Percentiles rank a stretch among this genome's conserved stretches.
These are phyloP conservation scores for Calendula officinalis DNA, from an alignment of 129 eudicot genomes.

Conservation along the genomic window DNA sequence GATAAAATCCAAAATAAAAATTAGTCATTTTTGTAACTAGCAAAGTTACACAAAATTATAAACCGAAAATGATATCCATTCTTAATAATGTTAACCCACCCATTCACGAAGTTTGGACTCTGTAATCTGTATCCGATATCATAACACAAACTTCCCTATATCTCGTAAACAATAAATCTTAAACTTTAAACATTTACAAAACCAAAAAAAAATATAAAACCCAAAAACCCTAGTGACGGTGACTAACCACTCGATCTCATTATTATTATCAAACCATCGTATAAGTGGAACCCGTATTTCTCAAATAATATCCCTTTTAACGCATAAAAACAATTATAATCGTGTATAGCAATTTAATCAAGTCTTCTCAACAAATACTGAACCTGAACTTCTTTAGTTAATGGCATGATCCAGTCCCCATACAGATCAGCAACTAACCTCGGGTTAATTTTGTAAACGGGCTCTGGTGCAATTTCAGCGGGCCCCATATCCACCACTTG, in stretches of 20 bases:
- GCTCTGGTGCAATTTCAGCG: slow-evolving; percentile 34
- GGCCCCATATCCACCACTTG: slow-evolving; percentile 43
- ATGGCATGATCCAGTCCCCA: slow-evolving; percentile 85
- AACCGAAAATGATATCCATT: no score
- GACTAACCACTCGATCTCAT: background rate
- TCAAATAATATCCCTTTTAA: background rate
- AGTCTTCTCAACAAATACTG: slow-evolving; percentile 51
- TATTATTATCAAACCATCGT: background rate
- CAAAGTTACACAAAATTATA: no score
- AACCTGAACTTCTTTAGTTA: slow-evolving; percentile 78
- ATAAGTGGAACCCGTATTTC: background rate
- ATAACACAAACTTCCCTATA: background rate
- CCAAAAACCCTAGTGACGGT: background rate
- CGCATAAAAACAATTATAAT: background rate
- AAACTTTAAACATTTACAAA: background rate
- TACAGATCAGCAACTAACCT: slow-evolving; percentile 68
- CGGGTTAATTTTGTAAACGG: slow-evolving; percentile 72
- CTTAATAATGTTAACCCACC: no score
- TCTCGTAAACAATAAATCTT: background rate
- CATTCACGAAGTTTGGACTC: no score
- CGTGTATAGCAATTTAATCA: slow-evolving; percentile 2
- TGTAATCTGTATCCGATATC: background rate
- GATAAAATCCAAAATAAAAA: no score
- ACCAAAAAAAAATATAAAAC: background rate
- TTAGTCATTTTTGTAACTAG: no score